These are phyloP conservation scores for Cicer judaicum DNA, from an alignment of 306 rosid genomes.

Conservation along the genomic window DNA sequence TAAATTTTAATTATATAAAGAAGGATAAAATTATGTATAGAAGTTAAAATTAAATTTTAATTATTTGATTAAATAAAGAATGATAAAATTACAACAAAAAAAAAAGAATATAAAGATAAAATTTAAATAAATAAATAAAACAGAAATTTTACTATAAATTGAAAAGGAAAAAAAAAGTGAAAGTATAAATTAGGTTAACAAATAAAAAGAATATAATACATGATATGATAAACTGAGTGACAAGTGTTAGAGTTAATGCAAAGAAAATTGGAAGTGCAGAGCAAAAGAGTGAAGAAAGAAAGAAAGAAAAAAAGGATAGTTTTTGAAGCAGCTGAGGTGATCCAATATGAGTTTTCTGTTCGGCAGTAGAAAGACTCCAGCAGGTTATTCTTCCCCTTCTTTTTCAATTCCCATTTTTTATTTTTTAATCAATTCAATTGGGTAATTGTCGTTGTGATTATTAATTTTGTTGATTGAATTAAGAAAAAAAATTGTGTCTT, in stretches of 20 bases:
- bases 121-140: too few relatives aligned
- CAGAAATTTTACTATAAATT: too few relatives aligned
- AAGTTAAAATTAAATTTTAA: too few relatives aligned
- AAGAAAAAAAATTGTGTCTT: background rate
- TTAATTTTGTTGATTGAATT: background rate
- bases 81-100: too few relatives aligned
- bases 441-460: background rate
- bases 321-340: background rate
- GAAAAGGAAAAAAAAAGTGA: too few relatives aligned
- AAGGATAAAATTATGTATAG: too few relatives aligned
- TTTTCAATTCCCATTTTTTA: background rate
- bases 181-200: too few relatives aligned
- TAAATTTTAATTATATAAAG: too few relatives aligned
- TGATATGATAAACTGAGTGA: background rate
- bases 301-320: background rate
- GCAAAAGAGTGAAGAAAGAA: background rate
- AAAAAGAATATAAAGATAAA: too few relatives aligned
- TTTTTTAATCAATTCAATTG: constrained; percentile 1
- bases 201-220: too few relatives aligned
- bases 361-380: constrained; percentile 80
- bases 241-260: background rate
- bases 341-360: constrained; percentile 77
- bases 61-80: too few relatives aligned
- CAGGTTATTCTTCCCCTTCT: constrained; percentile 49
- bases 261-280: background rate